These are phyloP conservation scores for Albizia julibrissin DNA, from an alignment of 306 rosid species.

Conservation along the genomic window DNA sequence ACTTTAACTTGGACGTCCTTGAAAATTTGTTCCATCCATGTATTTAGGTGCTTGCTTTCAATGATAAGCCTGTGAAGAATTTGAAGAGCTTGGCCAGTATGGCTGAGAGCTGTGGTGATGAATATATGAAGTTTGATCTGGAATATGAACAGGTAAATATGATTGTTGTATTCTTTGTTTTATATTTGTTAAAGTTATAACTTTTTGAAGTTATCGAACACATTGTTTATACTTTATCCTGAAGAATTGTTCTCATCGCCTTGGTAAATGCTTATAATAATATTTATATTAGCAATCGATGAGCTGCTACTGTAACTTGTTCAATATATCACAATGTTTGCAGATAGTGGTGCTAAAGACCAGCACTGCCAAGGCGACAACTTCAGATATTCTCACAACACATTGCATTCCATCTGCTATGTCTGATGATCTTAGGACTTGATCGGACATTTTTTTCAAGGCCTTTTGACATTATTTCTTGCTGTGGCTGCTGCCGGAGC, in stretches of 20 bases:
- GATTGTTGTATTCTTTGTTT: background rate
- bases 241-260: background rate
- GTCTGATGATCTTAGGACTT: conserved; percentile 63
- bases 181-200: background rate
- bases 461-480: background rate
- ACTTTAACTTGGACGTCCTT: background rate
- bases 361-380: conserved; percentile 64
- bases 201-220: background rate
- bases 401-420: conserved; percentile 74
- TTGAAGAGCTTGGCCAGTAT: conserved; percentile 70
- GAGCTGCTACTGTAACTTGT: background rate
- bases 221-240: background rate
- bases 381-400: conserved; percentile 64
- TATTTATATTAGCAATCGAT: background rate
- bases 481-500: background rate
- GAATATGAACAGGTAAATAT: conserved; percentile 76
- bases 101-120: conserved; percentile 77
- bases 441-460: conserved; percentile 15
- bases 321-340: background rate
- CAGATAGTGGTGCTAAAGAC: conserved; percentile 65
- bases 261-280: background rate
- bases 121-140: conserved; percentile 72
- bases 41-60: conserved; percentile 69
- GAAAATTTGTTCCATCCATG: conserved; percentile 7
- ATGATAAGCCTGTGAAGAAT: conserved; percentile 85